phyloP scores from a whole-genome alignment of 345 rosid species.

The Orychophragmus violaceus region DNA sequence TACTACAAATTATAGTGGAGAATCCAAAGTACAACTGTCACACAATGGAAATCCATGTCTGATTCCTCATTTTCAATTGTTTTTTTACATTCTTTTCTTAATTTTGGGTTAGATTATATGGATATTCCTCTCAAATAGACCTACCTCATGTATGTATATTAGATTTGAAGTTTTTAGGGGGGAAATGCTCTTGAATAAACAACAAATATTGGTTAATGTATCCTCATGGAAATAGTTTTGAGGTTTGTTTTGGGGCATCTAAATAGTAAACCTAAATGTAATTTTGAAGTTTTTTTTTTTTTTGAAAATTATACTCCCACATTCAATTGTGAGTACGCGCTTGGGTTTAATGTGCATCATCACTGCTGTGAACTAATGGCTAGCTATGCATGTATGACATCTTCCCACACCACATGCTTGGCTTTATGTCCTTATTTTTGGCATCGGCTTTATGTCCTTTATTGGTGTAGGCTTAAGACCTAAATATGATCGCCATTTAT shows the following conservation, averaged over 20 bases:
- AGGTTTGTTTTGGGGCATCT: not conserved
- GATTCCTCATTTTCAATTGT: constrained; percentile 22
- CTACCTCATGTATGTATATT: not conserved
- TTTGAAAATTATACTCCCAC: not conserved
- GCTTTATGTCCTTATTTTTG: not conserved
- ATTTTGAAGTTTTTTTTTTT: not conserved
- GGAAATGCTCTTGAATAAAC: not conserved
- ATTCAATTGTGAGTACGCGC: not conserved
- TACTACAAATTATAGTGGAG: constrained; percentile 16
- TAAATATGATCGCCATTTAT: not conserved
- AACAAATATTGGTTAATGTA: not conserved
- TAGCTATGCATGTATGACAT: not conserved
- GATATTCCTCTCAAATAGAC: not conserved
- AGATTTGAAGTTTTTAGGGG: not conserved
- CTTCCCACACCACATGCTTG: not conserved
- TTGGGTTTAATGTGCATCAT: not conserved
- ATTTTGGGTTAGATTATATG: not conserved
- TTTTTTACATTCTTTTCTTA: not conserved
- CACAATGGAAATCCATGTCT: constrained; percentile 22
- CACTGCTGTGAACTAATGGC: not conserved
- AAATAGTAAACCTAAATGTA: not conserved
- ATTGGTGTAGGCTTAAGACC: not conserved
- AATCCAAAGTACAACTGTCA: constrained; percentile 10
- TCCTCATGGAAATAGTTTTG: not conserved
- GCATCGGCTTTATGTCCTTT: not conserved